A percentile compares a stretch with the other conserved stretches of the same genome.
Evolutionary conservation across 768 basidiomycete species (phyloP).

Genomic region (Leccinum disarticulatum): DNA sequence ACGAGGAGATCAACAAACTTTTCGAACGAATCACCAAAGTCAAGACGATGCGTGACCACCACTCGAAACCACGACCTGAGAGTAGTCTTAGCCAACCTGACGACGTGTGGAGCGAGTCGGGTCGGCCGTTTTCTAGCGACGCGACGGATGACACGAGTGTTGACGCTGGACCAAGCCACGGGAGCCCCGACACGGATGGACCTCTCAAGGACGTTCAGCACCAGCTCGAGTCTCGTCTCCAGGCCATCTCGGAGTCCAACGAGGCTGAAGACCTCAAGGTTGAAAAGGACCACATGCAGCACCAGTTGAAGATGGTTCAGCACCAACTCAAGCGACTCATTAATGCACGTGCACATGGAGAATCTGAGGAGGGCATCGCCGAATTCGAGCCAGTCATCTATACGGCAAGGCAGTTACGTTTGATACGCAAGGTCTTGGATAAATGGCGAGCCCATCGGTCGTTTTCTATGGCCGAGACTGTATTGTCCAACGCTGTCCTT

Average conservation of each 20-base stretch:
- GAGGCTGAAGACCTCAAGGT: conserved; percentile 85
- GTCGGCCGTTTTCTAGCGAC: conserved; percentile 77
- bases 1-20: conserved; percentile 91
- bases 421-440: conserved; percentile 80
- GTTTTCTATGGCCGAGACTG: conserved; percentile 90
- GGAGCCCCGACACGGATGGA: conserved; percentile 65
- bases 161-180: conserved; percentile 57
- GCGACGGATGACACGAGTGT: conserved; percentile 89
- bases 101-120: conserved; percentile 86
- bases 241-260: conserved; percentile 59
- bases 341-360: conserved; percentile 76
- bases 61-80: conserved; percentile 80
- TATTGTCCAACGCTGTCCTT: conserved; percentile 79
- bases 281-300: conserved; percentile 93
- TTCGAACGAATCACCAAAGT: conserved; percentile 95
- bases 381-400: conserved; percentile 82
- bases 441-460: conserved; percentile 83
- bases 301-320: conserved; percentile 78
- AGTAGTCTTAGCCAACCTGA: conserved; percentile 85
- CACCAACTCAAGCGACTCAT: conserved; percentile 80
- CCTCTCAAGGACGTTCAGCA: conserved; percentile 69
- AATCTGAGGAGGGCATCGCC: conserved; percentile 58
- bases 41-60: conserved; percentile 82
- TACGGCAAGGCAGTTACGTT: conserved; percentile 73
- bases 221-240: conserved; percentile 69